phyloP scores from a whole-genome alignment of 2,329 filamentous ascomycete genomes.

The Fusarium sp. region DNA sequence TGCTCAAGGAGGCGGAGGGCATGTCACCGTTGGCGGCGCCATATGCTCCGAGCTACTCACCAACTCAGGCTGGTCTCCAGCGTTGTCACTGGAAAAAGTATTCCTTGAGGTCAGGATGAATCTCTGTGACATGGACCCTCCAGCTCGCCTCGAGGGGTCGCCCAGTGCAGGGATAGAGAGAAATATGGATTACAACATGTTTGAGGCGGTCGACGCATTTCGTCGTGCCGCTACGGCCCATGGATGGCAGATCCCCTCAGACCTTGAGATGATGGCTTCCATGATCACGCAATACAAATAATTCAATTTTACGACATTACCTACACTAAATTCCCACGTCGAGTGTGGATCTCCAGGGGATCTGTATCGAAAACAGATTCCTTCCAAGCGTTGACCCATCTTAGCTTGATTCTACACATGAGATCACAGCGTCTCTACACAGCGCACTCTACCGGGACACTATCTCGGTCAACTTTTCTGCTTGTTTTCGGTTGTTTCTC shows the following conservation, averaged over 20 bases:
- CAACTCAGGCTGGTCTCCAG: slow-evolving; percentile 84
- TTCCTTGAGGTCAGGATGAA: slow-evolving; percentile 86
- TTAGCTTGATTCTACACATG: neutral
- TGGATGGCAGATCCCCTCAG: slow-evolving; percentile 80
- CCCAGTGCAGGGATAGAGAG: neutral
- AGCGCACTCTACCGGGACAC: neutral
- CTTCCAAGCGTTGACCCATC: neutral
- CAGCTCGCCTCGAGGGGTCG: slow-evolving; percentile 74
- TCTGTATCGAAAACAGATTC: neutral
- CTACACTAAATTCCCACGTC: neutral
- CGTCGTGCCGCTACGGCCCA: slow-evolving; percentile 75
- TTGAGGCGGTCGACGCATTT: slow-evolving; percentile 82
- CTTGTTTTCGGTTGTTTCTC: too few relatives aligned
- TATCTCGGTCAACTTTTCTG: too few relatives aligned
- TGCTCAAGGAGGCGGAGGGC: slow-evolving; percentile 81
- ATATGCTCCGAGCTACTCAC: slow-evolving; percentile 90
- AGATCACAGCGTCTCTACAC: neutral
- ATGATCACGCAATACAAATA: slow-evolving; percentile 4
- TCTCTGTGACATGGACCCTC: slow-evolving; percentile 78
- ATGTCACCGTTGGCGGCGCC: slow-evolving; percentile 87
- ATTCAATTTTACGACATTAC: neutral
- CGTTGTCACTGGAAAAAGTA: slow-evolving; percentile 81
- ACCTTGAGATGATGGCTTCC: slow-evolving; percentile 66
- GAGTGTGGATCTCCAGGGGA: neutral
- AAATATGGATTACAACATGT: slow-evolving; percentile 72